These are phyloP conservation scores for Saturnispora kantuleensis DNA, from an alignment of 805 yeast species.

Conservation along the genomic window DNA sequence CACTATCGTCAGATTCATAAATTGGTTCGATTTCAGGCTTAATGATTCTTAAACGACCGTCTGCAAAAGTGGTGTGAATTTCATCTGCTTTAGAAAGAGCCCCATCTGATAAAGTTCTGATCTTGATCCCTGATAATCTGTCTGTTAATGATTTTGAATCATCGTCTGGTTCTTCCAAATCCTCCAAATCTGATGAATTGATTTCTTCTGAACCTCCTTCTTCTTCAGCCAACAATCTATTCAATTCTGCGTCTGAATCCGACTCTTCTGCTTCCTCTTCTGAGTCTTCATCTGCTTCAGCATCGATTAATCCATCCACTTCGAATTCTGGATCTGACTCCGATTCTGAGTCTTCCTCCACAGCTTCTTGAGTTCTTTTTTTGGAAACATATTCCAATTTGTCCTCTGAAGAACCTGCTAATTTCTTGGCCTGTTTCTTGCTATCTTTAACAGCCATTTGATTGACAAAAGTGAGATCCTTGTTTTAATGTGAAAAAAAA, in stretches of 20 bases:
- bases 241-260: constrained; percentile 56
- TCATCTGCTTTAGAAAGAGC: constrained; percentile 25
- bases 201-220: constrained; percentile 30
- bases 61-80: constrained; percentile 47
- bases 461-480: neutral
- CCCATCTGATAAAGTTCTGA: constrained; percentile 39
- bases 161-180: constrained; percentile 23
- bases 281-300: constrained; percentile 30
- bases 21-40: constrained; percentile 88
- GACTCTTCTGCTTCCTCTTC: constrained; percentile 18
- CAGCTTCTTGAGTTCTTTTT: constrained; percentile 19
- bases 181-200: constrained; percentile 44
- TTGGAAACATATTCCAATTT: constrained; percentile 14
- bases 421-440: neutral
- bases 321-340: constrained; percentile 22
- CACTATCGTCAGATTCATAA: constrained; percentile 93
- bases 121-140: constrained; percentile 41
- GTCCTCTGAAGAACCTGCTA: neutral
- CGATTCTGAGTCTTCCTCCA: constrained; percentile 17
- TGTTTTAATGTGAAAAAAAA: neutral
- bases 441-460: neutral
- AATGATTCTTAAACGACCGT: constrained; percentile 70
- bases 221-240: constrained; percentile 40
- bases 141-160: constrained; percentile 43
- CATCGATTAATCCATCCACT: constrained; percentile 32